phyloP scores from a whole-genome alignment of 495 filamentous ascomycete species.

The Aspergillus sclerotiicarbonarius region DNA sequence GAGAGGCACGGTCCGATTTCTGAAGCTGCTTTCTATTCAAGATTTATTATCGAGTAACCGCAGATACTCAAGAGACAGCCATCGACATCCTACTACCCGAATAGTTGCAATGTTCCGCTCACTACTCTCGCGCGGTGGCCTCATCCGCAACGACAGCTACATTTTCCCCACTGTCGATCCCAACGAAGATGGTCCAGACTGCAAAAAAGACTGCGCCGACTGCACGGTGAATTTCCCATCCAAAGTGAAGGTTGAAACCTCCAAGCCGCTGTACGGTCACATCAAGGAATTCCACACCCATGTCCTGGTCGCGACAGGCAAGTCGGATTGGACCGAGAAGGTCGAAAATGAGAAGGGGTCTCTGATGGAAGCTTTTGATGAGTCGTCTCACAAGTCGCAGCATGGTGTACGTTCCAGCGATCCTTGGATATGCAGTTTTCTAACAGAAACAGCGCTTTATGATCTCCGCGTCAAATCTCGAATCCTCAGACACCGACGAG shows the following conservation, averaged over 20 bases:
- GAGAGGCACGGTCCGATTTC: not conserved
- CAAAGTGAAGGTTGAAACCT: conserved; percentile 69
- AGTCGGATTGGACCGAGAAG: conserved; percentile 86
- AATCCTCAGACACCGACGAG: conserved; percentile 52
- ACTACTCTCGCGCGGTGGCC: conserved; percentile 31
- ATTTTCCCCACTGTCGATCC: conserved; percentile 58
- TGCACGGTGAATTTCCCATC: conserved; percentile 75
- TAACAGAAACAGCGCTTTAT: conserved; percentile 64
- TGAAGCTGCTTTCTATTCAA: not conserved
- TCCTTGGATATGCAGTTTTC: not conserved
- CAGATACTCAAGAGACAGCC: not conserved
- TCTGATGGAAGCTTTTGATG: conserved; percentile 83
- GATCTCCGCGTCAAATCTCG: conserved; percentile 90
- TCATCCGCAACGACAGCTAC: conserved; percentile 25
- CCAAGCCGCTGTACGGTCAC: conserved; percentile 73
- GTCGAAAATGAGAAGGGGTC: conserved; percentile 84
- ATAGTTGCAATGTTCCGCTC: conserved; percentile 37
- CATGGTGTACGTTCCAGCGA: conserved; percentile 62
- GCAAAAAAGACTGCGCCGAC: conserved; percentile 77
- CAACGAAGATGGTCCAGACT: conserved; percentile 76
- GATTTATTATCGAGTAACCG: not conserved
- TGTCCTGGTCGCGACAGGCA: conserved; percentile 86
- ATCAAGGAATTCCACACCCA: conserved; percentile 85
- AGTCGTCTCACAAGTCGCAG: conserved; percentile 52
- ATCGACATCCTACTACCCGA: not conserved